These are phyloP conservation scores for Wickerhamiella azyma DNA, from an alignment of 805 yeast species.

Conservation along the genomic window DNA sequence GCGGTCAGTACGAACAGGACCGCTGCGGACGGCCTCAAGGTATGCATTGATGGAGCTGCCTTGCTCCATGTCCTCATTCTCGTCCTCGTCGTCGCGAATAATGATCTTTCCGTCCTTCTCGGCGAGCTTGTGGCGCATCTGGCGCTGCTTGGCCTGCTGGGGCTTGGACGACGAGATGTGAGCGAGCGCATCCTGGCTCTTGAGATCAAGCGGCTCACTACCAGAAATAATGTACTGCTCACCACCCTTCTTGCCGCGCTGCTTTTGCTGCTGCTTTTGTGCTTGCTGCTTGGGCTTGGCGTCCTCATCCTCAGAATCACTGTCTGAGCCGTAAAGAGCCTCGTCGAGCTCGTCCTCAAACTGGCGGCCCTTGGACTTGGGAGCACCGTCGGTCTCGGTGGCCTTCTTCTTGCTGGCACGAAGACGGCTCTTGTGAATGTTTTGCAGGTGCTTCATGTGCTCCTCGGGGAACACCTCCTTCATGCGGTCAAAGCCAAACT, in stretches of 20 bases:
- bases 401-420: constrained; percentile 62
- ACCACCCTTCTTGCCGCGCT: constrained; percentile 27
- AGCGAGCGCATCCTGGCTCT: constrained; percentile 72
- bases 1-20: constrained; percentile 87
- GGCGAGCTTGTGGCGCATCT: constrained; percentile 24
- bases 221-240: constrained; percentile 64
- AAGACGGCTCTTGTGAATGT: constrained; percentile 74
- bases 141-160: constrained; percentile 33
- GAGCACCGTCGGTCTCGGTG: constrained; percentile 25
- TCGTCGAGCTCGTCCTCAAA: constrained; percentile 84
- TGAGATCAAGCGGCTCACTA: constrained; percentile 69
- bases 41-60: constrained; percentile 72
- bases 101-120: constrained; percentile 54
- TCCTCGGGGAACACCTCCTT: constrained; percentile 81
- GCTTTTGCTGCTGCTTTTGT: too few species aligned
- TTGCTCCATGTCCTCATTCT: constrained; percentile 16
- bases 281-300: background rate
- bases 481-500: constrained; percentile 79
- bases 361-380: constrained; percentile 29
- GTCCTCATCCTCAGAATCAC: constrained; percentile 41
- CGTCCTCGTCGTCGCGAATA: constrained; percentile 38
- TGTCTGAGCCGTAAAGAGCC: constrained; percentile 68
- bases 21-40: constrained; percentile 83
- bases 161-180: constrained; percentile 86
- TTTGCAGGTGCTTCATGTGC: constrained; percentile 67